Evolutionary conservation across 352 stramenopile species (phyloP).

Genomic region (Thalassiosira livingstoniorum): DNA sequence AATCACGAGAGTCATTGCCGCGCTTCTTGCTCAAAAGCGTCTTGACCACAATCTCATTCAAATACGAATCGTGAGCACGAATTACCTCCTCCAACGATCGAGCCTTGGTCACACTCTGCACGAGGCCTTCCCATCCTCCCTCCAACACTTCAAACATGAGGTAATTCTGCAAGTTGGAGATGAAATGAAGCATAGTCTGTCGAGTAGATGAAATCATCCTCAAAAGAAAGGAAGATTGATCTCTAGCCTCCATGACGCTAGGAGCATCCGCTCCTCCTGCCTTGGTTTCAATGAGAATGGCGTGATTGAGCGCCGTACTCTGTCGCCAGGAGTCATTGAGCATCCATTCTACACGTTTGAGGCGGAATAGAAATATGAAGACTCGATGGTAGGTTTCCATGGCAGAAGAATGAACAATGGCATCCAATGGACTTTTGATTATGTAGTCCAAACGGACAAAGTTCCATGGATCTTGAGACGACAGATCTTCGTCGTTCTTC

Average conservation of each 20-base stretch:
- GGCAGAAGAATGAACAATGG: conserved; percentile 76
- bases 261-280: conserved; percentile 61
- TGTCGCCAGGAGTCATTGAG: conserved; percentile 96
- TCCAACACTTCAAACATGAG: conserved; percentile 98
- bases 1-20: conserved; percentile 34
- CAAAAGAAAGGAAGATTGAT: conserved; percentile 83
- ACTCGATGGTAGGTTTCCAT: conserved; percentile 82
- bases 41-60: conserved; percentile 87
- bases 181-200: conserved; percentile 98
- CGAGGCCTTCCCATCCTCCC: conserved; percentile 91
- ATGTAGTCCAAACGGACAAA: conserved; percentile 90
- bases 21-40: conserved; percentile 63
- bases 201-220: conserved; percentile 94
- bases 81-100: conserved; percentile 96
- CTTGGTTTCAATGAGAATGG: conserved; percentile 72
- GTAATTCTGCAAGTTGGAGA: conserved; percentile 97
- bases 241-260: conserved; percentile 37
- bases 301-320: conserved; percentile 95
- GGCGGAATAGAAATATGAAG: conserved; percentile 86
- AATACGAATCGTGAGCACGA: conserved; percentile 94
- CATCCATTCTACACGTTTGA: conserved; percentile 88
- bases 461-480: conserved; percentile 88
- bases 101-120: conserved; percentile 90
- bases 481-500: conserved; percentile 57
- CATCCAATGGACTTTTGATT: conserved; percentile 81